A percentile compares a stretch with the other conserved stretches of the same genome.
phyloP scores from a whole-genome alignment of 2,329 filamentous ascomycete species.

The Epichloe bromicola region DNA sequence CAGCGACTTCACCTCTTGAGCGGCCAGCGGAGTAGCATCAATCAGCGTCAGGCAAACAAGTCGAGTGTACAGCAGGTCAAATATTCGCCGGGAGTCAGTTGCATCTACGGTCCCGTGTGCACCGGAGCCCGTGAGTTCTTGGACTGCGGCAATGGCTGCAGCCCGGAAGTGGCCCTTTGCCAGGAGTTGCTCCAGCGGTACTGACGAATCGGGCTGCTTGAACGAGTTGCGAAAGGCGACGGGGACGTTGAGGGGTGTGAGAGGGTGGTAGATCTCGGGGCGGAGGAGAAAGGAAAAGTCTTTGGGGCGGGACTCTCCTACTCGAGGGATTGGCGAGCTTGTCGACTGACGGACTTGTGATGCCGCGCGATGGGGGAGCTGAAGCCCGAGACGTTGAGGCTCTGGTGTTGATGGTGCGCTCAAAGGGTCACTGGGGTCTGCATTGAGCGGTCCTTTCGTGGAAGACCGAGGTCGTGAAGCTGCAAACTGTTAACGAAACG shows the following conservation, averaged over 20 bases:
- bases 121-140: slow-evolving; percentile 41
- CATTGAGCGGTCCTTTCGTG: slow-evolving; percentile 7
- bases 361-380: slow-evolving; percentile 11
- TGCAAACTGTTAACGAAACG: background rate
- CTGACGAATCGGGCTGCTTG: slow-evolving; percentile 47
- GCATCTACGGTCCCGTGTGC: slow-evolving; percentile 32
- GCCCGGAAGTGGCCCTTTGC: slow-evolving; percentile 64
- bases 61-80: slow-evolving; percentile 67
- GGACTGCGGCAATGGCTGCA: slow-evolving; percentile 56
- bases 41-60: slow-evolving; percentile 73
- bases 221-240: slow-evolving; percentile 56
- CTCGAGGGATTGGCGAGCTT: slow-evolving; percentile 16
- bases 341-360: slow-evolving; percentile 6
- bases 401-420: slow-evolving; percentile 5
- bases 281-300: slow-evolving; percentile 73
- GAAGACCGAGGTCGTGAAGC: slow-evolving; percentile 9
- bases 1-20: slow-evolving; percentile 50
- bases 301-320: slow-evolving; percentile 30
- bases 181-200: slow-evolving; percentile 56
- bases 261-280: slow-evolving; percentile 70
- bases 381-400: slow-evolving; percentile 3
- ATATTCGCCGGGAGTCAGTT: slow-evolving; percentile 52
- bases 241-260: slow-evolving; percentile 50
- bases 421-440: slow-evolving; percentile 4
- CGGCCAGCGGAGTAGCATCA: slow-evolving; percentile 56